phyloP scores from a whole-genome alignment of 345 rosid genomes.

The Euphorbia peplus region DNA sequence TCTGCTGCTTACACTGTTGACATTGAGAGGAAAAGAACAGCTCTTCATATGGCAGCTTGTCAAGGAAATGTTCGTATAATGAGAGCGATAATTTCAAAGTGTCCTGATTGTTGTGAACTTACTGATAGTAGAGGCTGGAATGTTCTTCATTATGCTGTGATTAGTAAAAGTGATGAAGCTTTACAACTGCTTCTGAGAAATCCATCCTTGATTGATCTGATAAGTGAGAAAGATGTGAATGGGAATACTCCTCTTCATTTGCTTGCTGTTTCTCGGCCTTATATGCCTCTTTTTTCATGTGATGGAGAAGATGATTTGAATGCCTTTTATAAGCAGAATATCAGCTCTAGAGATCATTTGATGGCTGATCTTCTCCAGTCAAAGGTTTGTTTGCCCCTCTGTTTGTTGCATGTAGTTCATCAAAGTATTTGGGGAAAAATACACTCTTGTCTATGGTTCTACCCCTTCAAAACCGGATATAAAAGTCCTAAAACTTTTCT shows the following conservation, averaged over 20 bases:
- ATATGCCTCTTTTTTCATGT: background rate
- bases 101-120: slow-evolving; percentile 19
- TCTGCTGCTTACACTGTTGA: slow-evolving; percentile 8
- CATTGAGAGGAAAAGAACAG: background rate
- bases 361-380: background rate
- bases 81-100: slow-evolving; percentile 6
- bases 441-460: too few relatives aligned
- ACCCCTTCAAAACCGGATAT: too few relatives aligned
- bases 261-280: slow-evolving; percentile 10
- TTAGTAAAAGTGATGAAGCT: background rate
- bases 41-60: slow-evolving; percentile 22
- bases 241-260: slow-evolving; percentile 14
- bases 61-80: background rate
- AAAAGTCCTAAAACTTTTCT: too few relatives aligned
- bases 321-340: background rate
- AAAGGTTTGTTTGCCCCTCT: background rate
- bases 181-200: background rate
- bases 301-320: slow-evolving; percentile 7
- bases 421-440: background rate
- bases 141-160: slow-evolving; percentile 20
- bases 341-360: background rate
- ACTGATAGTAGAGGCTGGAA: slow-evolving; percentile 17
- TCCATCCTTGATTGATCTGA: slow-evolving; percentile 8
- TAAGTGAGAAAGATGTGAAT: background rate
- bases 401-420: background rate